Percentiles rank a stretch among this genome's conserved stretches.
Conservation (phyloP, 169 alveolate species). For the Babesia sp. region DNA sequence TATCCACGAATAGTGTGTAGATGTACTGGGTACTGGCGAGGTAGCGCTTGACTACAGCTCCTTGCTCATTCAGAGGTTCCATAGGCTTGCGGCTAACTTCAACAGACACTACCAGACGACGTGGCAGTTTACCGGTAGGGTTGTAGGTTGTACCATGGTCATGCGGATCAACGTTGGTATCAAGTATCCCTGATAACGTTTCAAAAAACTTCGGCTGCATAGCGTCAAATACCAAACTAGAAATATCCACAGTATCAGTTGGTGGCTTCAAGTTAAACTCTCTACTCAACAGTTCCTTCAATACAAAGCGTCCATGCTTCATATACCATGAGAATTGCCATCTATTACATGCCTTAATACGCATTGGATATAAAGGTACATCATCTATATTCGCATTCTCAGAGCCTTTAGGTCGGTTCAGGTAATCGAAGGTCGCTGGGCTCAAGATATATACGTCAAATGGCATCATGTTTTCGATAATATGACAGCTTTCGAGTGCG, state of each 20-base stretch:
- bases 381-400: background rate
- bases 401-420: background rate
- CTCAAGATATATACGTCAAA: conserved; percentile 46
- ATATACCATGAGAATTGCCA: conserved; percentile 48
- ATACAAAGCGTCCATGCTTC: conserved; percentile 51
- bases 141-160: background rate
- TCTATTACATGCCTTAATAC: conserved; percentile 48
- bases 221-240: conserved; percentile 40
- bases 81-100: conserved; percentile 43
- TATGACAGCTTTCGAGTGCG: conserved; percentile 53
- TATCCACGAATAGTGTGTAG: conserved; percentile 53
- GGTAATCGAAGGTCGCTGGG: conserved; percentile 38
- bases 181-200: background rate
- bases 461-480: conserved; percentile 67
- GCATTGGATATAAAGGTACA: conserved; percentile 21
- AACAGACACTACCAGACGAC: conserved; percentile 38
- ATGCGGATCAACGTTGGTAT: background rate
- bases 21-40: conserved; percentile 59
- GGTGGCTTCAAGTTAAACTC: conserved; percentile 45
- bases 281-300: conserved; percentile 45
- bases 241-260: conserved; percentile 12
- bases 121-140: conserved; percentile 10
- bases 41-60: conserved; percentile 27
- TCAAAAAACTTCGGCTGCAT: conserved; percentile 40
- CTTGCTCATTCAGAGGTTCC: conserved; percentile 54